Base-by-base conservation (phyloP, 1,284 basidiomycete species). In the Ceratobasidium sp. region DNA sequence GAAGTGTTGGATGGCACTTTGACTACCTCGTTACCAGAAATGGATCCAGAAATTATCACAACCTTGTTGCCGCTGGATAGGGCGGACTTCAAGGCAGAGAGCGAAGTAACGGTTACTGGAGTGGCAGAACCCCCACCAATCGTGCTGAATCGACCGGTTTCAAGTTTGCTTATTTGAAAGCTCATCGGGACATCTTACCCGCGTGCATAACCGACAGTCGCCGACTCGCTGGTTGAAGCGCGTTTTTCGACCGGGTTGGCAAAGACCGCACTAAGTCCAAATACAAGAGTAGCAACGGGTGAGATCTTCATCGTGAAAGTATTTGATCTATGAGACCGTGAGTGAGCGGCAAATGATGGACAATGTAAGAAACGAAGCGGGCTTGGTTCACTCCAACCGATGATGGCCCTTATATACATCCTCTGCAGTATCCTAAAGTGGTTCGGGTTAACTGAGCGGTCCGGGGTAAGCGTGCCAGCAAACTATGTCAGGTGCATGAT, bases 1-100 rank as follows among this genome's bases (percentile, higher is more conserved):
- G 61, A 48, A 4, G 61, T 64, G 26, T 50, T 64, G 21, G 61
- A 3, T n/a, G 39, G 39, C 16, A 64, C 61, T 45, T 64, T 50
- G 46, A 64, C 32, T 26, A 64, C 61, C 30, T 64, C 61, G 28
- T 81, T 79, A 32, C 84, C 84, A 48, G 82, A 82, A 71, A 84
- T 84, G 4, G 79, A 81, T 18, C 83, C 83, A 82, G 71, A 65
- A 72, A 85, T 81, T 67, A 85, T 79, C 69, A 85, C 84, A 67
- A 85, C 81, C 77, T 84, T 85, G 72, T 82, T 81, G 28, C 79
- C 78, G 76, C 76, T 77, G 21, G 79, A 61, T 6, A 85, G 83
- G 50, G 84, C 85, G 21, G 79, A 69, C 14, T 82, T 84, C 21
- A 86, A 78, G 5, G 79, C 84, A 59, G 77, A 79, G 45, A 85